These are phyloP conservation scores for Dichotomocladium elegans DNA, from an alignment of 371 early-diverging fungal genomes.

Conservation along the genomic window DNA sequence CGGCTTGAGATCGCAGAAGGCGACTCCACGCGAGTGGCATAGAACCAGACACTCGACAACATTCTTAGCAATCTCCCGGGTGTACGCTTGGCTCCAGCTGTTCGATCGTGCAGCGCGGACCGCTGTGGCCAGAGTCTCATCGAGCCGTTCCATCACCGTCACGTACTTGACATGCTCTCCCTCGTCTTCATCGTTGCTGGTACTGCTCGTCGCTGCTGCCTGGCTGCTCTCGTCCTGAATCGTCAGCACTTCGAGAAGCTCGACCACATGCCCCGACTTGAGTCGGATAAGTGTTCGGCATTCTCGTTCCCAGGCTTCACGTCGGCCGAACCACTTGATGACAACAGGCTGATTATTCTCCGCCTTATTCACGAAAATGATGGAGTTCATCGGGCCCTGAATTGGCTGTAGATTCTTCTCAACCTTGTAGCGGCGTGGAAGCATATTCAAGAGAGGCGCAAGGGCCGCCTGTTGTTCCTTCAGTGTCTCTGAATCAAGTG, in stretches of 20 bases:
- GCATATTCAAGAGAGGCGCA: constrained; percentile 7
- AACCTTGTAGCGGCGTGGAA: constrained; percentile 29
- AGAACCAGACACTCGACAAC: constrained; percentile 26
- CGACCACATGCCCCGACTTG: constrained; percentile 32
- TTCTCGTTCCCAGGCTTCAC: constrained; percentile 52
- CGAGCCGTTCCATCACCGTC: constrained; percentile 36
- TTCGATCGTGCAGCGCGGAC: constrained; percentile 12
- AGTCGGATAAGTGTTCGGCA: constrained; percentile 37
- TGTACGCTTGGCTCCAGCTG: neutral
- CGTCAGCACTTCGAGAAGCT: constrained; percentile 42
- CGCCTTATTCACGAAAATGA: constrained; percentile 26
- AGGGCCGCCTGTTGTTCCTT: neutral
- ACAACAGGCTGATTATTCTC: constrained; percentile 11
- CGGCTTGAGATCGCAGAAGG: constrained; percentile 29
- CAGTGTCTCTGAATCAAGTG: constrained; percentile 21
- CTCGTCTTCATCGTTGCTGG: constrained; percentile 6
- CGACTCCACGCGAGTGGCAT: constrained; percentile 32
- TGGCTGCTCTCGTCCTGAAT: constrained; percentile 23
- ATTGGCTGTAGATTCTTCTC: constrained; percentile 24
- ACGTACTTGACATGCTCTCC: constrained; percentile 28
- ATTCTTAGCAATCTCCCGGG: neutral
- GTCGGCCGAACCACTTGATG: constrained; percentile 42
- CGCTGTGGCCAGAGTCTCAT: constrained; percentile 24
- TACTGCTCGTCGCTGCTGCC: neutral
- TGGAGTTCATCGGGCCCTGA: constrained; percentile 34